Percentiles rank a stretch among this genome's conserved stretches.
Conservation (phyloP, 129 eudicot species). For the Pseudognaphalium luteoalbum region DNA sequence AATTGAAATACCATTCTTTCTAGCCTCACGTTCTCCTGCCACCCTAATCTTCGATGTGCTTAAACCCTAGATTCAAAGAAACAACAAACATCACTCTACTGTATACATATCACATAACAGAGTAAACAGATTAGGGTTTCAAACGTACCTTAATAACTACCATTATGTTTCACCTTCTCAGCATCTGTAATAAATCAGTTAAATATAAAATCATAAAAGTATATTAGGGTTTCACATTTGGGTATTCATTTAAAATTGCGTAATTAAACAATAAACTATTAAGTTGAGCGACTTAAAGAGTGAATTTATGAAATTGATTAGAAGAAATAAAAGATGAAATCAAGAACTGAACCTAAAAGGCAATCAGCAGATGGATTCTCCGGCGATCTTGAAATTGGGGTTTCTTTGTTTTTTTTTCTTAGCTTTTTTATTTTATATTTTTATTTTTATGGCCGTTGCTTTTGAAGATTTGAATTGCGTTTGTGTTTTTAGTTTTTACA, state of each 20-base stretch:
- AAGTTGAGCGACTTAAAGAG: constrained; percentile 7
- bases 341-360: constrained; percentile 17
- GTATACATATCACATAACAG: background rate
- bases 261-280: background rate
- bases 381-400: constrained; percentile 17
- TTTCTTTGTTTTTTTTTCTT: background rate
- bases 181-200: constrained; percentile 27
- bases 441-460: constrained; percentile 27
- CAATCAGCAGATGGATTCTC: constrained; percentile 1
- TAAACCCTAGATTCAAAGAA: constrained; percentile 27
- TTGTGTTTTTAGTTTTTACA: constrained; percentile 10
- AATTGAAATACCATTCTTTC: constrained; percentile 26
- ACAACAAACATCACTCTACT: constrained; percentile 6
- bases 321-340: background rate
- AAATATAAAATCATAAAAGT: background rate
- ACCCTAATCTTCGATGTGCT: constrained; percentile 28
- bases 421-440: background rate
- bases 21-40: constrained; percentile 22
- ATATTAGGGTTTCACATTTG: background rate
- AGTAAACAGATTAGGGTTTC: constrained; percentile 13
- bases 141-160: constrained; percentile 34
- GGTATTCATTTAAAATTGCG: background rate
- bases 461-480: constrained; percentile 22
- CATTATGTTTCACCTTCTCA: constrained; percentile 27
- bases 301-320: background rate